Evolutionary conservation across 169 alveolate species (phyloP), one percentile per base, ranked within the genome.

Genomic region (Plasmodium inui): DNA sequence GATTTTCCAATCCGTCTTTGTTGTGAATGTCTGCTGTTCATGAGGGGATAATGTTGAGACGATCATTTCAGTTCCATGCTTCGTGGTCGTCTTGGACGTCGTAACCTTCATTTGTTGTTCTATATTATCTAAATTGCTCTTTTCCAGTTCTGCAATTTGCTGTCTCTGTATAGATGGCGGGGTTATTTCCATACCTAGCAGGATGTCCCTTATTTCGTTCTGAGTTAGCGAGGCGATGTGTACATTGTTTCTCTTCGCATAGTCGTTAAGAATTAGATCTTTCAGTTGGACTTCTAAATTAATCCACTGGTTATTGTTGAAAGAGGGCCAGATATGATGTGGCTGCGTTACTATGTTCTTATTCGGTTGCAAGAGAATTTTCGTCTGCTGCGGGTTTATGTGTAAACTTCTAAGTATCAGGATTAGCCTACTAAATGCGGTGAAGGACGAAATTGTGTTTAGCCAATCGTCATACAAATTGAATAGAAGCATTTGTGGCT

Each of bases 251-350:
- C 99, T 98, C 97, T 99, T 99, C 19, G 99, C 99, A 95, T 99
- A 99, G 96, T 99, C 99, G 34, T 99, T 99, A 78, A 99, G 96
- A 85, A 99, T 99, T 85, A 99, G 93, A 89, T 99, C 99, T 95
- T 98, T 99, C 74, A 99, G 96, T 94, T 99, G 99, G 37, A 99
- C 99, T 97, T 99, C 99, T 22, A 99, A 99, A 90, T 98, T 98
- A 28, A 99, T 98, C 99, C 99, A 99, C 97, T 99, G 99, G 76
- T 98, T 99, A 92, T 98, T 99, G 34, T 99, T 98, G 89, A 99
- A 97, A 55, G 99, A 97, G 71, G 99, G 99, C 99, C 99, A 99
- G 83, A 99, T 98, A 96, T 99, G 99, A 96, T 99, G 99, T n/a
- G 99, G 99, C 82, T 98, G 98, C 57, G 99, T 99, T n/a, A 98